Conservation (phyloP, 176 grass and related monocot species). For the Bothriochloa decipiens region DNA sequence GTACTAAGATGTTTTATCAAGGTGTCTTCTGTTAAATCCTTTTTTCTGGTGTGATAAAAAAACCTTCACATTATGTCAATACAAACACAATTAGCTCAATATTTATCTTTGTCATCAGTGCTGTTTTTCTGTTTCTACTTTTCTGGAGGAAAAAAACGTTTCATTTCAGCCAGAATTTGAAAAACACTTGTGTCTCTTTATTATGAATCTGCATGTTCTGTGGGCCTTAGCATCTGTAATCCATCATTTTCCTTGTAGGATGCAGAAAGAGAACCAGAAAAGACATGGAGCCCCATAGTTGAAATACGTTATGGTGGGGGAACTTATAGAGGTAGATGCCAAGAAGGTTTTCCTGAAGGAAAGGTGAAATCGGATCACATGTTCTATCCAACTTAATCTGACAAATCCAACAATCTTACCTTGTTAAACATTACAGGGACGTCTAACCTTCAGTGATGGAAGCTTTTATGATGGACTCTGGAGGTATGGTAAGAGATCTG, state of each 20-base stretch:
- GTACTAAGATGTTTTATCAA: constrained; percentile 1
- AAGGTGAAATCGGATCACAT: constrained; percentile 58
- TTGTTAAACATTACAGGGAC: constrained; percentile 56
- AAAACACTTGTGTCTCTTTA: not conserved
- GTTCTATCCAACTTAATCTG: constrained; percentile 9
- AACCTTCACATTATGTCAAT: not conserved
- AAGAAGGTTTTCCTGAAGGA: constrained; percentile 96
- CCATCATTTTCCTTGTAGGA: constrained; percentile 56
- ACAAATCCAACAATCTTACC: not conserved
- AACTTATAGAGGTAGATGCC: constrained; percentile 86
- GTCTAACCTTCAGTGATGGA: constrained; percentile 68
- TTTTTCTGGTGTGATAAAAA: not conserved
- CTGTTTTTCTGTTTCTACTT: not conserved
- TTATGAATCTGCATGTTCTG: constrained; percentile 16
- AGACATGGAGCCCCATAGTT: constrained; percentile 83
- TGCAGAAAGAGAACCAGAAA: constrained; percentile 87
- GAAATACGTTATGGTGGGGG: constrained; percentile 86
- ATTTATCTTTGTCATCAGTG: constrained; percentile 5
- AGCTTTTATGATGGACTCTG: constrained; percentile 95
- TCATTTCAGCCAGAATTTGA: constrained; percentile 2
- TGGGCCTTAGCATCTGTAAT: constrained; percentile 28
- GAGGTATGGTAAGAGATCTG: constrained; percentile 92
- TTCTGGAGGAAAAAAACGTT: not conserved
- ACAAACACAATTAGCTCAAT: not conserved
- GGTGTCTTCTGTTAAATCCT: not conserved